A percentile compares a stretch with the other conserved stretches of the same genome.
Evolutionary conservation across 768 basidiomycete species (phyloP).

Genomic region (Mycena floridula): DNA sequence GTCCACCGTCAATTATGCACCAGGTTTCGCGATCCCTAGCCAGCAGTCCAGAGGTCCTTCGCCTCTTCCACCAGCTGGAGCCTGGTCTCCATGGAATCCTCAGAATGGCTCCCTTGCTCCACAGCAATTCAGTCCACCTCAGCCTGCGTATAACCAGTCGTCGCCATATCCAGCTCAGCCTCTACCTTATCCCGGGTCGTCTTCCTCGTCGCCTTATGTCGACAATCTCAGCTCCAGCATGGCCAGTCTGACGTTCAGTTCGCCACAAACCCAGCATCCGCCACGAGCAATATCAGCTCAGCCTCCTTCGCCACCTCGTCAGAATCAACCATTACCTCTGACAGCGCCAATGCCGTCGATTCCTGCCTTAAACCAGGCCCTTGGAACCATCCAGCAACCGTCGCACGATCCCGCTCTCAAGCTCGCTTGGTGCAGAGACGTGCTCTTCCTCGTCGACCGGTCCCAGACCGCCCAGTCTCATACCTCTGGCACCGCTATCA

Average conservation of each 20-base stretch:
- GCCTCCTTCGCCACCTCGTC: constrained; percentile 13
- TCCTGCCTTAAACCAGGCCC: constrained; percentile 46
- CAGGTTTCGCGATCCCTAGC: constrained; percentile 1
- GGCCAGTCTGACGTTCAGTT: background rate
- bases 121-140: background rate
- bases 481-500: constrained; percentile 34
- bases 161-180: background rate
- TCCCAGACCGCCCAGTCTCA: constrained; percentile 35
- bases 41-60: constrained; percentile 1
- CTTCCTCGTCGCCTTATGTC: background rate
- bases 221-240: background rate
- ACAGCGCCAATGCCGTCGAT: constrained; percentile 68
- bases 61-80: constrained; percentile 4
- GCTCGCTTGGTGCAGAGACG: constrained; percentile 78
- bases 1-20: constrained; percentile 4
- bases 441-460: constrained; percentile 37
- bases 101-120: background rate
- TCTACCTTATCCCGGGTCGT: background rate
- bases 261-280: background rate
- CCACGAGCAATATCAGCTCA: constrained; percentile 19
- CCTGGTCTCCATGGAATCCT: constrained; percentile 3
- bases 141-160: too few relatives aligned
- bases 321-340: constrained; percentile 38
- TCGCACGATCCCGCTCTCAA: constrained; percentile 52
- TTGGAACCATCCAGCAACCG: constrained; percentile 47